Conservation (phyloP, 352 stramenopile genomes). For the Phytophthora meadii region DNA sequence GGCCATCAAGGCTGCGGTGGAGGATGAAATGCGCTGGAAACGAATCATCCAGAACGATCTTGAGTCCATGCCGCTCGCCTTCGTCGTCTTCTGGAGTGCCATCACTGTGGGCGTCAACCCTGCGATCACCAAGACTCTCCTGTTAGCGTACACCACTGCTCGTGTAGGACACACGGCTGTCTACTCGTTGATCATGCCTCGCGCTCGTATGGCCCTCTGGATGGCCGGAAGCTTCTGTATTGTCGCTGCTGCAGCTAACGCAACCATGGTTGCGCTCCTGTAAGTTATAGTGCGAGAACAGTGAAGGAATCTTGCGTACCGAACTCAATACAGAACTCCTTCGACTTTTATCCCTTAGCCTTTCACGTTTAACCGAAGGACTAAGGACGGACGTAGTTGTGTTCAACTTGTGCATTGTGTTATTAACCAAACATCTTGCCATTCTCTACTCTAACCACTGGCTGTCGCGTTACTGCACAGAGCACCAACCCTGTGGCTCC, state of each 20-base stretch:
- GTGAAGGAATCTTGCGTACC: background rate
- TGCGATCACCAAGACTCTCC: slow-evolving; percentile 34
- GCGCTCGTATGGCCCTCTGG: slow-evolving; percentile 38
- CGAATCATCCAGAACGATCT: slow-evolving; percentile 67
- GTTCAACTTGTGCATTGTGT: slow-evolving; percentile 8
- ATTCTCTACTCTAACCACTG: slow-evolving; percentile 22
- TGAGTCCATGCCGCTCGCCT: slow-evolving; percentile 61
- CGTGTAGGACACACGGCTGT: slow-evolving; percentile 49
- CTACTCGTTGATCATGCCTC: slow-evolving; percentile 49
- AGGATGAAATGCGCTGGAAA: slow-evolving; percentile 60
- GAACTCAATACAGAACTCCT: slow-evolving; percentile 2
- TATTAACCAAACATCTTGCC: slow-evolving; percentile 7
- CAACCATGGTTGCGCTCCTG: slow-evolving; percentile 3
- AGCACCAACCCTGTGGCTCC: slow-evolving; percentile 32
- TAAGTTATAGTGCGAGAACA: slow-evolving; percentile 6
- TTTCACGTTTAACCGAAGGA: background rate
- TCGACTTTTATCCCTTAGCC: background rate
- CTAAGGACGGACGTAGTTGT: background rate
- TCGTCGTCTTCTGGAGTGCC: slow-evolving; percentile 51
- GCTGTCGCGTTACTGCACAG: slow-evolving; percentile 25
- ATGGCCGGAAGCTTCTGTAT: slow-evolving; percentile 36
- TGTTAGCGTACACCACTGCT: slow-evolving; percentile 48
- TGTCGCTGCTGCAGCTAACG: slow-evolving; percentile 18
- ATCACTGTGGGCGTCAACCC: slow-evolving; percentile 49
- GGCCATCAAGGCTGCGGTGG: slow-evolving; percentile 26